These are phyloP conservation scores for Drechslerella stenobrocha DNA, from an alignment of 2,329 filamentous ascomycete genomes.

Conservation along the genomic window DNA sequence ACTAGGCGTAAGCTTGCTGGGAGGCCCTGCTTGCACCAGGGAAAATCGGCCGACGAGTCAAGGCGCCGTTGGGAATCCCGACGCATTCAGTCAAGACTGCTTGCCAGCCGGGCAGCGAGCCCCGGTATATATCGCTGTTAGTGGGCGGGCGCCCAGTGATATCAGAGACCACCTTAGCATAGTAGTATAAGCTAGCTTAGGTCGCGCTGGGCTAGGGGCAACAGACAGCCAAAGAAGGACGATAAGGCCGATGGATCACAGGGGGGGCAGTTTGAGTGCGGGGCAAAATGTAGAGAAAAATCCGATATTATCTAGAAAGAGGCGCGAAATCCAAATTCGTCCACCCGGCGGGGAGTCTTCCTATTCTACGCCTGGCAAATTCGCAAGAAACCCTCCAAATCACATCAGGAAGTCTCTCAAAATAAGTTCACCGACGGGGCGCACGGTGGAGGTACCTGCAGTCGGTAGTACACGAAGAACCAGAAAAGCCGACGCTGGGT, in stretches of 20 bases:
- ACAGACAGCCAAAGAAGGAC: too few species aligned
- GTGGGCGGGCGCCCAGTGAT: too few species aligned
- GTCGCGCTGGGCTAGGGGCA: too few species aligned
- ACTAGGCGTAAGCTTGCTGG: too few species aligned
- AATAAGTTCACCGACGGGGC: background rate
- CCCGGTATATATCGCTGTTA: too few species aligned
- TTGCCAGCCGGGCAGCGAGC: constrained; percentile 23
- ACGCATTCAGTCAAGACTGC: constrained; percentile 26
- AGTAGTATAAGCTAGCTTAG: too few species aligned
- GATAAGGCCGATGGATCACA: background rate
- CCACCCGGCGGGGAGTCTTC: constrained; percentile 8
- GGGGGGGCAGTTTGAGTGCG: constrained; percentile 23
- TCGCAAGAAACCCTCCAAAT: constrained; percentile 23
- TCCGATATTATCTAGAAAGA: constrained; percentile 33
- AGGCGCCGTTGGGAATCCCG: constrained; percentile 23
- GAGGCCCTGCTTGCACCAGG: constrained; percentile 37
- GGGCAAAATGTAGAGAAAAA: constrained; percentile 28
- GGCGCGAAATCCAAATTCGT: constrained; percentile 18
- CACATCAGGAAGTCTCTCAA: constrained; percentile 27
- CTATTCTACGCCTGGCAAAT: constrained; percentile 13
- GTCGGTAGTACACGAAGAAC: too few species aligned
- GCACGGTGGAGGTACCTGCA: constrained; percentile 6
- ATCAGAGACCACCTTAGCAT: too few species aligned
- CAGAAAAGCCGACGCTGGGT: too few species aligned
- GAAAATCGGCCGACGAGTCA: constrained; percentile 9